These are phyloP conservation scores for Phytophthora hibernalis DNA, from an alignment of 352 stramenopile genomes.

Conservation along the genomic window DNA sequence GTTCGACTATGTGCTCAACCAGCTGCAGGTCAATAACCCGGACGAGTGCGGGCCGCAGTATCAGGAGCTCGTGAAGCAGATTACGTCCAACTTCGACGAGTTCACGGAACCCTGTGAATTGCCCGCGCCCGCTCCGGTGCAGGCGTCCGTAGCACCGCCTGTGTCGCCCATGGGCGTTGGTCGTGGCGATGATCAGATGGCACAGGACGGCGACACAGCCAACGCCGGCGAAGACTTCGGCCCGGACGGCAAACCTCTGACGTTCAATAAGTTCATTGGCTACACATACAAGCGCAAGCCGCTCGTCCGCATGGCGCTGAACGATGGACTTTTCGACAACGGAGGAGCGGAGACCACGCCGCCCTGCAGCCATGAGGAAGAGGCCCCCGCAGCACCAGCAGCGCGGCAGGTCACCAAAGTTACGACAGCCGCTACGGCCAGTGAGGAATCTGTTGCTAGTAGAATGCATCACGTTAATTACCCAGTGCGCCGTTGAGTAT, in stretches of 20 bases:
- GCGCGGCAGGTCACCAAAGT: constrained; percentile 6
- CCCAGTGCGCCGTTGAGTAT: too few relatives aligned
- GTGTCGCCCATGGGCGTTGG: constrained; percentile 14
- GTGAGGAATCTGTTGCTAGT: constrained; percentile 4
- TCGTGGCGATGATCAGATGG: constrained; percentile 4
- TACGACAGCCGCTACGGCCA: constrained; percentile 17
- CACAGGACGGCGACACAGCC: not conserved
- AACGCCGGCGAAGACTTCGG: constrained; percentile 52
- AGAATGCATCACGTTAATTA: constrained; percentile 1
- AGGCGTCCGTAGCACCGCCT: constrained; percentile 30
- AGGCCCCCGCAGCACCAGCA: not conserved
- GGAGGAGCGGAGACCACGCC: not conserved
- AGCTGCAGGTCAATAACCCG: constrained; percentile 85
- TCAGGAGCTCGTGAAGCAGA: constrained; percentile 88
- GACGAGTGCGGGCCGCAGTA: constrained; percentile 74
- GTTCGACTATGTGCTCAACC: constrained; percentile 93
- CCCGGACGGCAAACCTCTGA: constrained; percentile 81
- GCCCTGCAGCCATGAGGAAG: constrained; percentile 6
- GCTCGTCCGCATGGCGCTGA: constrained; percentile 80
- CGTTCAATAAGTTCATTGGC: constrained; percentile 93
- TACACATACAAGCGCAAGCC: constrained; percentile 93
- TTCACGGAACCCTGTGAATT: constrained; percentile 92
- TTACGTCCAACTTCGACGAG: constrained; percentile 98
- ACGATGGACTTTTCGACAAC: constrained; percentile 75
- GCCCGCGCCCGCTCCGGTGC: constrained; percentile 28